These are phyloP conservation scores for Warburgia ugandensis DNA, from an alignment of 164 flowering plant species.

Conservation along the genomic window DNA sequence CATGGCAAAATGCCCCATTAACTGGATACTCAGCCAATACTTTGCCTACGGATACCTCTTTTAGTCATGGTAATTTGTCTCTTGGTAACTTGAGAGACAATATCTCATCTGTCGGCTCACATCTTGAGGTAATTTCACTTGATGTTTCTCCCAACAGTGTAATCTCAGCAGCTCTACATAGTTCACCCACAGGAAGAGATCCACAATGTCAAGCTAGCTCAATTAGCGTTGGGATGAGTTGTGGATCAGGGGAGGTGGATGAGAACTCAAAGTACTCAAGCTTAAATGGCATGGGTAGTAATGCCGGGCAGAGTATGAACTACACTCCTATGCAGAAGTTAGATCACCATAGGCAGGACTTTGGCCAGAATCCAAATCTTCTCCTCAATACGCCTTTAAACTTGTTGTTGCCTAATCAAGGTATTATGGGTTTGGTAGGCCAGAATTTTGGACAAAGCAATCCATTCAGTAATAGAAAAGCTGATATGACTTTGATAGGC, in stretches of 20 bases:
- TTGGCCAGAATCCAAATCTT: constrained; percentile 19
- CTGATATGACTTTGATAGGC: constrained; percentile 21
- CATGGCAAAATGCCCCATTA: constrained; percentile 43
- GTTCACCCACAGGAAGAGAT: constrained; percentile 23
- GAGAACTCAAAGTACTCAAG: constrained; percentile 14
- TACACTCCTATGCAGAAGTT: constrained; percentile 25
- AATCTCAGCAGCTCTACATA: constrained; percentile 19
- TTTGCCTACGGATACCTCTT: constrained; percentile 20
- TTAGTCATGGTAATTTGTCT: constrained; percentile 17
- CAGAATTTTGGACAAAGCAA: constrained; percentile 25
- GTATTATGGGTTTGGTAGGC: constrained; percentile 12
- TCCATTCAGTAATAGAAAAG: constrained; percentile 12
- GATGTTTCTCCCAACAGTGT: constrained; percentile 26
- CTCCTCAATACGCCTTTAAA: constrained; percentile 18
- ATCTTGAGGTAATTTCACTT: constrained; percentile 15
- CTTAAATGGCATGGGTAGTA: constrained; percentile 10
- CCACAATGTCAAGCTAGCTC: constrained; percentile 25
- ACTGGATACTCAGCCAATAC: constrained; percentile 27
- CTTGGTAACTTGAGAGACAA: constrained; percentile 23
- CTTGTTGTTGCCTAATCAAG: constrained; percentile 21
- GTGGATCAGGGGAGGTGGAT: constrained; percentile 5
- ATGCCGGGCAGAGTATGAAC: constrained; percentile 10
- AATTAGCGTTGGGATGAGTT: constrained; percentile 16
- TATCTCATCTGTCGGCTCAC: constrained; percentile 20
- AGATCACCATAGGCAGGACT: constrained; percentile 25